Percentiles rank a stretch among this genome's conserved stretches.
Evolutionary conservation across 805 yeast species (phyloP).

Genomic region (Naumovozyma dairenensis): DNA sequence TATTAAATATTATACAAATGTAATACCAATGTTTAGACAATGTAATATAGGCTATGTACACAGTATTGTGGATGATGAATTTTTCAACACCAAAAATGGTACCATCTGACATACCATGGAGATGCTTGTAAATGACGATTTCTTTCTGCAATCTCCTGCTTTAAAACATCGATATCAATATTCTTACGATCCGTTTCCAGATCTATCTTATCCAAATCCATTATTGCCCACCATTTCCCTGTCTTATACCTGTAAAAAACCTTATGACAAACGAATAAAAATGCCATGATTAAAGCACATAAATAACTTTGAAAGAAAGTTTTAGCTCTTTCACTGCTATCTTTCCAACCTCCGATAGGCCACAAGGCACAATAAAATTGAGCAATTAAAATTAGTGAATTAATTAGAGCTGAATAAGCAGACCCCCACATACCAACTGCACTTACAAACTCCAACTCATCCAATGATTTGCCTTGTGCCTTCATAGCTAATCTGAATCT

Average conservation of each 20-base stretch:
- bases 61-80: too few species aligned
- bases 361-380: slow-evolving; percentile 65
- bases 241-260: slow-evolving; percentile 27
- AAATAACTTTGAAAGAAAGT: slow-evolving; percentile 48
- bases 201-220: slow-evolving; percentile 38
- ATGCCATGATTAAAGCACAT: slow-evolving; percentile 44
- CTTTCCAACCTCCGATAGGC: slow-evolving; percentile 38
- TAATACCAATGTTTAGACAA: too few species aligned
- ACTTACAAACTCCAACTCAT: slow-evolving; percentile 12
- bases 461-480: slow-evolving; percentile 27
- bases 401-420: slow-evolving; percentile 40
- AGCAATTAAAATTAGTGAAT: slow-evolving; percentile 44
- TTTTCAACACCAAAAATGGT: slow-evolving; percentile 34
- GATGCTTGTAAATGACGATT: slow-evolving; percentile 25
- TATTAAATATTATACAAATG: too few species aligned
- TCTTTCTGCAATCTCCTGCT: slow-evolving; percentile 38
- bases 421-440: slow-evolving; percentile 50
- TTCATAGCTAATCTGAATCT: slow-evolving; percentile 50
- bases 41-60: too few species aligned
- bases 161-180: slow-evolving; percentile 36
- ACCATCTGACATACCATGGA: slow-evolving; percentile 34
- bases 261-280: slow-evolving; percentile 41
- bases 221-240: slow-evolving; percentile 20
- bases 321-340: slow-evolving; percentile 33
- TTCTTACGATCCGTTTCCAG: slow-evolving; percentile 45